Percentiles rank a stretch among this genome's conserved stretches.
phyloP scores from a whole-genome alignment of 106 monocot genomes.

The Dendrobium huoshanense region DNA sequence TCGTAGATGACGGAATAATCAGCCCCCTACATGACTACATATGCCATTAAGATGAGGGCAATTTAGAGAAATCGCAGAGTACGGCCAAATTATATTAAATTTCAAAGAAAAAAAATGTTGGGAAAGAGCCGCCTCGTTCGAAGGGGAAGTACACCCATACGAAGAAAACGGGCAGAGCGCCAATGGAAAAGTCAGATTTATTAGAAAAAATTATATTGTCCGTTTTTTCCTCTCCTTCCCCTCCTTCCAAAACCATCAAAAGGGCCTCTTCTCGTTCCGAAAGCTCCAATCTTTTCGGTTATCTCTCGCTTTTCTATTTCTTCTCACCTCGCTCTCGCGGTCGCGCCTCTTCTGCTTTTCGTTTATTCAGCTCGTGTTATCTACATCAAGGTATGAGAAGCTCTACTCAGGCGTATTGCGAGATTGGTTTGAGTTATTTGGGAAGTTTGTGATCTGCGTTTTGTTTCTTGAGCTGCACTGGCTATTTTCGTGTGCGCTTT shows the following conservation, averaged over 20 bases:
- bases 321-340: neutral
- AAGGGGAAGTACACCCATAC: neutral
- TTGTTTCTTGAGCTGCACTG: neutral
- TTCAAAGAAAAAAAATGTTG: neutral
- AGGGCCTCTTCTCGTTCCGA: neutral
- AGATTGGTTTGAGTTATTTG: neutral
- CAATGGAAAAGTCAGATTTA: slow-evolving; percentile 5
- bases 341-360: neutral
- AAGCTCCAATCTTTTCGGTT: neutral
- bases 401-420: neutral
- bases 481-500: neutral
- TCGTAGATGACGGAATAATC: too few species aligned
- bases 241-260: neutral
- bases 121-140: neutral
- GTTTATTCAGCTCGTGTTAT: neutral
- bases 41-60: neutral
- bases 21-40: too few species aligned
- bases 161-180: slow-evolving; percentile 5
- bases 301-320: neutral
- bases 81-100: neutral
- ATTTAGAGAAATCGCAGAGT: neutral
- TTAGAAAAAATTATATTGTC: neutral
- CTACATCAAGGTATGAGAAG: neutral
- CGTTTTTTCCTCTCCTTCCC: neutral
- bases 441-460: neutral